These are phyloP conservation scores for Alternaria dauci DNA, from an alignment of 2,329 filamentous ascomycete species.

Conservation along the genomic window DNA sequence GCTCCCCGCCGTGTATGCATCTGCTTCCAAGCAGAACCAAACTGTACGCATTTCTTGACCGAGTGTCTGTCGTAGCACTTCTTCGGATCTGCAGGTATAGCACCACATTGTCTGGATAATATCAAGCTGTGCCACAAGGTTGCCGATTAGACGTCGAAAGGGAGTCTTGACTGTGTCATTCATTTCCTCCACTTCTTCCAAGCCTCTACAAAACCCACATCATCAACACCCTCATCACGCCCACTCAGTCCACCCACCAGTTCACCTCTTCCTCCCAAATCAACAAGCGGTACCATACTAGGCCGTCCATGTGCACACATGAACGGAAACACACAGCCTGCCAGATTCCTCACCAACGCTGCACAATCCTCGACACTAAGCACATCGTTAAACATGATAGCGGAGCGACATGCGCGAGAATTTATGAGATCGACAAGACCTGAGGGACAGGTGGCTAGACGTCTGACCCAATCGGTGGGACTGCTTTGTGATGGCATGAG, in stretches of 20 bases:
- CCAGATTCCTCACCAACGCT: conserved; percentile 65
- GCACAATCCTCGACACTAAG: conserved; percentile 67
- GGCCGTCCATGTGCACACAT: conserved; percentile 80
- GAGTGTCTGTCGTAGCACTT: too few relatives aligned
- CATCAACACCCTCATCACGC: background rate
- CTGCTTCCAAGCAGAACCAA: too few relatives aligned
- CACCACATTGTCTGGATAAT: too few relatives aligned
- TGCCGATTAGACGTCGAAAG: too few relatives aligned
- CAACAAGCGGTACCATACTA: conserved; percentile 59
- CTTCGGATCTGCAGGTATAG: too few relatives aligned
- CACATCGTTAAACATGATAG: conserved; percentile 86
- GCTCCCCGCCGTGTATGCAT: background rate
- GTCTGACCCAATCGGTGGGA: conserved; percentile 63
- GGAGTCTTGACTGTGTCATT: too few relatives aligned
- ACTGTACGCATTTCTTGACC: too few relatives aligned
- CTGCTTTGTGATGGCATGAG: background rate
- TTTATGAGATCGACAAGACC: conserved; percentile 80
- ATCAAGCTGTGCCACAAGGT: too few relatives aligned
- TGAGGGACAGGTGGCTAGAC: conserved; percentile 74
- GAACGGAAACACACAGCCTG: conserved; percentile 75
- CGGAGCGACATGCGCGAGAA: conserved; percentile 78
- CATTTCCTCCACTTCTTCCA: background rate
- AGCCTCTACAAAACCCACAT: background rate
- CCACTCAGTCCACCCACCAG: background rate
- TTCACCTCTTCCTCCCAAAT: conserved; percentile 23